Evolutionary conservation across 345 rosid species (phyloP).

Genomic region (Camelina neglecta): DNA sequence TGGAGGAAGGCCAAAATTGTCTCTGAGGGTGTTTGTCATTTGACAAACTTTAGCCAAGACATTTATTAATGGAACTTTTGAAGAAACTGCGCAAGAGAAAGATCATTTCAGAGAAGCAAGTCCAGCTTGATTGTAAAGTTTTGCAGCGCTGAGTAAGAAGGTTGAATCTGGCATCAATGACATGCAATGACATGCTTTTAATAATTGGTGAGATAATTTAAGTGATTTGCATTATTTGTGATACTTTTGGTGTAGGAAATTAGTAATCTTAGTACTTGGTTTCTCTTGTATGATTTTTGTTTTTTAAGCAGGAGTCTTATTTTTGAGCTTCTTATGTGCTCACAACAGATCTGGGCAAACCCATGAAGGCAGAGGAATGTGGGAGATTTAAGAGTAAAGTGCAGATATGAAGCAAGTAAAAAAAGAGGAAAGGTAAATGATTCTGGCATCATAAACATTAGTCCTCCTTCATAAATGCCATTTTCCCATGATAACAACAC

Average conservation of each 20-base stretch:
- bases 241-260: background rate
- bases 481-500: constrained; percentile 19
- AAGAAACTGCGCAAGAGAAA: constrained; percentile 53
- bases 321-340: background rate
- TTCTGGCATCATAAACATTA: constrained; percentile 5
- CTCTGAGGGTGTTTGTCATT: constrained; percentile 64
- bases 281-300: background rate
- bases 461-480: background rate
- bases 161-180: constrained; percentile 36
- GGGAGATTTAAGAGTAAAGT: constrained; percentile 12
- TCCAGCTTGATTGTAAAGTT: constrained; percentile 32
- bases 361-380: constrained; percentile 60
- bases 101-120: constrained; percentile 40
- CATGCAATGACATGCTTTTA: constrained; percentile 29
- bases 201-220: constrained; percentile 39
- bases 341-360: constrained; percentile 18
- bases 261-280: background rate
- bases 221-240: background rate
- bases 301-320: background rate
- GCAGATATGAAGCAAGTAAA: background rate
- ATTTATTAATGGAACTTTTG: constrained; percentile 55
- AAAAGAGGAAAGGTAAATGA: constrained; percentile 1
- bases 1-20: constrained; percentile 57
- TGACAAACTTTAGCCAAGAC: constrained; percentile 60
- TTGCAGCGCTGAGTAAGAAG: constrained; percentile 29